These are phyloP conservation scores for Lichina pygmaea DNA, from an alignment of 495 filamentous ascomycete genomes.

Conservation along the genomic window DNA sequence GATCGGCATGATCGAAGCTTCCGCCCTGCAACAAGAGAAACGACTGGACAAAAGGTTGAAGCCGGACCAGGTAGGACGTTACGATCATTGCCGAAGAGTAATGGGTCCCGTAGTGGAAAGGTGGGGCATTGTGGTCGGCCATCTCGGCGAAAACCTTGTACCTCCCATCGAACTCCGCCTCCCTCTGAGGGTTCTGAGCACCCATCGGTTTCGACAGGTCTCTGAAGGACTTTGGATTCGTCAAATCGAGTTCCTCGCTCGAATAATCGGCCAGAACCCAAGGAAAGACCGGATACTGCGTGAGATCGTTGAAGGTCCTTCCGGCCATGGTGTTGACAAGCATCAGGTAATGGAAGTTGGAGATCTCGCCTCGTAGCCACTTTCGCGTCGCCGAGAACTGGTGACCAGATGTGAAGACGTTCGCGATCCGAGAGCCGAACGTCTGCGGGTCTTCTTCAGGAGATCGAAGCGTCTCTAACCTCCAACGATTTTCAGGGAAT, in stretches of 20 bases:
- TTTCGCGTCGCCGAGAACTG: conserved; percentile 64
- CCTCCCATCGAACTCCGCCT: conserved; percentile 50
- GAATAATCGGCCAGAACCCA: conserved; percentile 94
- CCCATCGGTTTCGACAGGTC: conserved; percentile 94
- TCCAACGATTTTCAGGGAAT: conserved; percentile 49
- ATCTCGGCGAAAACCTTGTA: conserved; percentile 82
- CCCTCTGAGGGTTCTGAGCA: conserved; percentile 51
- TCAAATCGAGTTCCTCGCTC: conserved; percentile 77
- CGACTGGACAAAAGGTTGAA: conserved; percentile 89
- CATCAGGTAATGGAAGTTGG: conserved; percentile 98
- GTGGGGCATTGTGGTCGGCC: conserved; percentile 44
- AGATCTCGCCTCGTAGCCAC: conserved; percentile 86
- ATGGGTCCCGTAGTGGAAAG: conserved; percentile 95
- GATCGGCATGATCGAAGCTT: conserved; percentile 86
- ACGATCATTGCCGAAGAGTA: conserved; percentile 99
- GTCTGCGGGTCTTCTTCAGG: conserved; percentile 60
- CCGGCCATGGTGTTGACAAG: conserved; percentile 92
- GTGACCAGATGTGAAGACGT: conserved; percentile 52
- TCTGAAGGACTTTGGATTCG: conserved; percentile 58
- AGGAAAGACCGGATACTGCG: conserved; percentile 93
- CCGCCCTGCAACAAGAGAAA: conserved; percentile 93
- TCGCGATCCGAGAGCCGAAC: conserved; percentile 78
- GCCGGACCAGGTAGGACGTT: conserved; percentile 75
- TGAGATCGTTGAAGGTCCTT: conserved; percentile 90
- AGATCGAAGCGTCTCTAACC: conserved; percentile 59